Evolutionary conservation across 1,284 basidiomycete species (phyloP).

Genomic region (Rhodotorula sp.): DNA sequence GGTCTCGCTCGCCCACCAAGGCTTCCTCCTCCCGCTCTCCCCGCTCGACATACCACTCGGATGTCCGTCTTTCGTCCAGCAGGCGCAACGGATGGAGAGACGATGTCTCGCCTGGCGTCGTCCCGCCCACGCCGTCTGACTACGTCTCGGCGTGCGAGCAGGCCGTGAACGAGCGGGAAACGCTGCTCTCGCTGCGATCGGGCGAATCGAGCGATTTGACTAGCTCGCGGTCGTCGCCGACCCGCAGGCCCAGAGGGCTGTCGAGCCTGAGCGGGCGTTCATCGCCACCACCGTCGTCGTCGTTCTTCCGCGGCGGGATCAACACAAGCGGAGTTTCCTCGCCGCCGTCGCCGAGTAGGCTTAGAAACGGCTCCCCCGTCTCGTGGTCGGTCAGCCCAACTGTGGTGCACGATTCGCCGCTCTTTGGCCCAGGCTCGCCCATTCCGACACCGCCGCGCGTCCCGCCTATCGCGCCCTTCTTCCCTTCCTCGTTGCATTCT

Average conservation of each 20-base stretch:
- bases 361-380: background rate
- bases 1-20: background rate
- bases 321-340: background rate
- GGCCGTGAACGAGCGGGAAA: background rate
- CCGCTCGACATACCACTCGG: background rate
- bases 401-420: background rate
- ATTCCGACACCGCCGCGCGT: background rate
- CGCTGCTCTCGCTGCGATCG: background rate
- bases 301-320: background rate
- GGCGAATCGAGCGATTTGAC: background rate
- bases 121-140: background rate
- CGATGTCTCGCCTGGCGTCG: background rate
- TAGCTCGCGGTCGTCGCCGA: too few species aligned
- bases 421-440: background rate
- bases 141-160: background rate
- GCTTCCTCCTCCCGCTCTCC: background rate
- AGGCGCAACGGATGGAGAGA: too few species aligned
- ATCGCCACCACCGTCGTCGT: background rate
- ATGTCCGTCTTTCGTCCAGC: background rate
- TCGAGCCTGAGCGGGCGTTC: background rate
- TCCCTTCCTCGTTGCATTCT: too few species aligned
- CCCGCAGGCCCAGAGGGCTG: too few species aligned
- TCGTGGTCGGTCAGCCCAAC: background rate
- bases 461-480: background rate
- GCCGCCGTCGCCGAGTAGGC: accelerated